Conservation (phyloP, 31 red algal species). For the Odonthalia washingtoniensis region DNA sequence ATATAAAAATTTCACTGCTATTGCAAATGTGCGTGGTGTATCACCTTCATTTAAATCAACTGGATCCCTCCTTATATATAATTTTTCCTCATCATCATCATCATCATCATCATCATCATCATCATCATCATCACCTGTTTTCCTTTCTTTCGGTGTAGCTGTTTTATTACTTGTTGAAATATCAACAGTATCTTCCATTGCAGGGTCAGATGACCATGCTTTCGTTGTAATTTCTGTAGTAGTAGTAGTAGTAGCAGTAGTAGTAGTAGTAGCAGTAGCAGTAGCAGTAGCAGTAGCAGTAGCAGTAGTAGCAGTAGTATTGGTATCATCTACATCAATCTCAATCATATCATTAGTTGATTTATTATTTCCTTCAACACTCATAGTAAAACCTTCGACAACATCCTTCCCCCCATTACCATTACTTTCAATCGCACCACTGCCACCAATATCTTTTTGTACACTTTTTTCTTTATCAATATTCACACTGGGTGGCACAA, state of each 20-base stretch:
- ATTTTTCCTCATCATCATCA: slow-evolving; percentile 31
- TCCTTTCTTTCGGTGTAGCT: neutral
- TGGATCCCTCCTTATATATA: slow-evolving; percentile 36
- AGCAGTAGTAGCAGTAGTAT: neutral
- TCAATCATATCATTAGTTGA: neutral
- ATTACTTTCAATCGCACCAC: no score
- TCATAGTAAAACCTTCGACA: neutral
- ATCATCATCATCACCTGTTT: neutral
- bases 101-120: neutral
- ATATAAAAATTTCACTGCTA: slow-evolving; percentile 76
- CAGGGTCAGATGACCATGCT: neutral
- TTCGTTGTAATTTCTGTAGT: no score
- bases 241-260: no score
- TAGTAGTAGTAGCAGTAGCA: no score
- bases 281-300: no score
- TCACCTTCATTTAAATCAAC: slow-evolving; percentile 52
- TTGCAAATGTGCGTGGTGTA: slow-evolving; percentile 69
- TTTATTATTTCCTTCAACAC: neutral
- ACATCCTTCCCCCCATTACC: no score
- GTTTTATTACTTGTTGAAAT: neutral
- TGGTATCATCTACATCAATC: neutral
- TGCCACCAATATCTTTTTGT: neutral
- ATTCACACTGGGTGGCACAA: slow-evolving; percentile 11
- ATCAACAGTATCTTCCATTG: neutral
- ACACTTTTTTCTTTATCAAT: slow-evolving; percentile 34